These are phyloP conservation scores for Eimeria falciformis DNA, from an alignment of 169 alveolate species.

Conservation along the genomic window DNA sequence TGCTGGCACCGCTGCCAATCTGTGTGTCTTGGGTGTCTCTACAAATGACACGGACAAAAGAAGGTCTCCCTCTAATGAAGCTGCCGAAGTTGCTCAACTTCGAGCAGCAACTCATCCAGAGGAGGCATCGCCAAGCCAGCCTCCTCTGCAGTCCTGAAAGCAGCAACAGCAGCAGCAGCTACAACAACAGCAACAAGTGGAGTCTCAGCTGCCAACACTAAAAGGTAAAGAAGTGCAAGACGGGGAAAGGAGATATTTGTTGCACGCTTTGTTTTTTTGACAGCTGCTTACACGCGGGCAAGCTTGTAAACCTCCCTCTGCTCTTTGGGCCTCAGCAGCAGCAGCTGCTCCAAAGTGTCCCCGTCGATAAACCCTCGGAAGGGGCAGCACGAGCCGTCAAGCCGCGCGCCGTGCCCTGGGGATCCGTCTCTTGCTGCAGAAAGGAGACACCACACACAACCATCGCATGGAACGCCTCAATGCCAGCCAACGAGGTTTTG, in stretches of 20 bases:
- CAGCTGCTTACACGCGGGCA: constrained; percentile 39
- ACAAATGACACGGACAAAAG: neutral
- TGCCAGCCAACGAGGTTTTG: too few relatives aligned
- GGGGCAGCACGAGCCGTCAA: neutral
- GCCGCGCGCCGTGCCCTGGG: constrained; percentile 34
- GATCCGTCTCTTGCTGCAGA: neutral
- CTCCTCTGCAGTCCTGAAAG: constrained; percentile 63
- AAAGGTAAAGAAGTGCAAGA: neutral
- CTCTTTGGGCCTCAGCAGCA: constrained; percentile 13
- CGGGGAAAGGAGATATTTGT: too few relatives aligned
- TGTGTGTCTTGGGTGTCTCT: too few relatives aligned
- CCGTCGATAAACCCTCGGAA: constrained; percentile 57
- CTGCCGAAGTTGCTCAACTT: constrained; percentile 51
- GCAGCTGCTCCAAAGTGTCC: constrained; percentile 37
- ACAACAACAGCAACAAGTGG: neutral
- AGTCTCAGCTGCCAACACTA: neutral
- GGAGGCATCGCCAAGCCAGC: constrained; percentile 24
- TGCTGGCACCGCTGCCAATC: neutral
- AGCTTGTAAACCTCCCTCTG: constrained; percentile 47
- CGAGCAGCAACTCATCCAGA: constrained; percentile 41
- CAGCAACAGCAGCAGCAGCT: constrained; percentile 34
- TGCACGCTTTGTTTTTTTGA: too few relatives aligned
- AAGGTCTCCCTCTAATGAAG: neutral
- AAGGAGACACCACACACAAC: neutral
- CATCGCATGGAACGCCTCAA: too few relatives aligned